phyloP scores from a whole-genome alignment of 352 stramenopile genomes.

The Pythium scleroteichum region DNA sequence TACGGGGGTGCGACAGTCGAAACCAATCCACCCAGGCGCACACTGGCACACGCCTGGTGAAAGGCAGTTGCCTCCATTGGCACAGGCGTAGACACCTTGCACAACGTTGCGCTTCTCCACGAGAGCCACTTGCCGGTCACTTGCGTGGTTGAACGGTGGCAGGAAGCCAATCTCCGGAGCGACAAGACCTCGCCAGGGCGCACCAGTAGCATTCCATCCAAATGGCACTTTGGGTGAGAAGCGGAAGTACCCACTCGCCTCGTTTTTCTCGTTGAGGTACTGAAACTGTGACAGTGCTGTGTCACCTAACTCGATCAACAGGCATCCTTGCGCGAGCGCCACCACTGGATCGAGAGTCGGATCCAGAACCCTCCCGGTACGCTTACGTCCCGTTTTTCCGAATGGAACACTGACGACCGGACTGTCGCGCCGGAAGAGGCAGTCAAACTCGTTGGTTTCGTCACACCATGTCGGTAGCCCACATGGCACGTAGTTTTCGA shows the following conservation, averaged over 20 bases:
- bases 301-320: slow-evolving; percentile 87
- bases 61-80: slow-evolving; percentile 92
- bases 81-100: slow-evolving; percentile 94
- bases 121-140: slow-evolving; percentile 90
- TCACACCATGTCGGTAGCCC: slow-evolving; percentile 90
- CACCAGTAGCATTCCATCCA: slow-evolving; percentile 66
- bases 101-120: slow-evolving; percentile 83
- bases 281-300: slow-evolving; percentile 84
- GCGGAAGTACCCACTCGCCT: slow-evolving; percentile 71
- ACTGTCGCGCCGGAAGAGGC: slow-evolving; percentile 56
- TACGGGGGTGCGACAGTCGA: slow-evolving; percentile 95
- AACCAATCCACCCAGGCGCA: slow-evolving; percentile 91
- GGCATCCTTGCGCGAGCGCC: slow-evolving; percentile 31
- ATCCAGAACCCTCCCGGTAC: slow-evolving; percentile 33
- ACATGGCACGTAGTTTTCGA: slow-evolving; percentile 89
- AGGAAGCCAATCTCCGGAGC: slow-evolving; percentile 43
- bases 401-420: slow-evolving; percentile 42
- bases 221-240: slow-evolving; percentile 85
- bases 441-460: slow-evolving; percentile 94
- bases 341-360: slow-evolving; percentile 24
- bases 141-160: slow-evolving; percentile 56
- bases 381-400: slow-evolving; percentile 26
- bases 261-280: slow-evolving; percentile 85
- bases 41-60: slow-evolving; percentile 92
- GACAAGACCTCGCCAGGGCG: slow-evolving; percentile 73